These are phyloP conservation scores for Colletotrichum scovillei DNA, from an alignment of 2,329 filamentous ascomycete species.

Conservation along the genomic window DNA sequence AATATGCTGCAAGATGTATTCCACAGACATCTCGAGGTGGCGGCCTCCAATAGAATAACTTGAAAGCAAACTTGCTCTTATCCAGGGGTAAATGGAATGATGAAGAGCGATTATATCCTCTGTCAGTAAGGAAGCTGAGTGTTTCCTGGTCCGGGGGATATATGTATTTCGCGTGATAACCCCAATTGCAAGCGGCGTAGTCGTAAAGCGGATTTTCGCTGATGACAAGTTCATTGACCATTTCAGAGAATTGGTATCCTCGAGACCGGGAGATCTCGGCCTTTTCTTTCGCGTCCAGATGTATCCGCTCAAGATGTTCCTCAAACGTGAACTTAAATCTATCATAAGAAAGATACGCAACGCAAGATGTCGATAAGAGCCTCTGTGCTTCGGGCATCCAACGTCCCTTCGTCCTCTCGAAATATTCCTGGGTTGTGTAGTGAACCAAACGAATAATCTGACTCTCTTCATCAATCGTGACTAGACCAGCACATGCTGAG, in stretches of 20 bases:
- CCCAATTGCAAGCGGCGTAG: constrained; percentile 8
- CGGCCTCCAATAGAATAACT: not conserved
- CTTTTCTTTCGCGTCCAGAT: no score
- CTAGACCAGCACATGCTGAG: not conserved
- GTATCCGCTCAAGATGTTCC: not conserved
- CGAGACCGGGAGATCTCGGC: no score
- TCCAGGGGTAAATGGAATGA: not conserved
- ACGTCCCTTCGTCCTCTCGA: not conserved
- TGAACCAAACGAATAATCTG: not conserved
- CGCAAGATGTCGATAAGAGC: not conserved
- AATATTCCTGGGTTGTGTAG: not conserved
- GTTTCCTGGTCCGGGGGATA: not conserved
- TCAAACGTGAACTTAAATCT: not conserved
- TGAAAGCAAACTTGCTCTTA: not conserved
- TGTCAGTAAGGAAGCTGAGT: not conserved
- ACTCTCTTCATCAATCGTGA: not conserved
- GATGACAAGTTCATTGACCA: no score
- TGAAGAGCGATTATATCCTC: not conserved
- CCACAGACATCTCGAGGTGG: not conserved
- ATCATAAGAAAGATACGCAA: not conserved
- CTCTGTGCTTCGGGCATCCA: not conserved
- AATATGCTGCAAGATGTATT: not conserved
- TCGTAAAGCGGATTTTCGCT: not conserved
- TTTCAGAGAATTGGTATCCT: no score
- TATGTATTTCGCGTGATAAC: not conserved